These are phyloP conservation scores for Flaveria robusta DNA, from an alignment of 129 eudicot species.

Conservation along the genomic window DNA sequence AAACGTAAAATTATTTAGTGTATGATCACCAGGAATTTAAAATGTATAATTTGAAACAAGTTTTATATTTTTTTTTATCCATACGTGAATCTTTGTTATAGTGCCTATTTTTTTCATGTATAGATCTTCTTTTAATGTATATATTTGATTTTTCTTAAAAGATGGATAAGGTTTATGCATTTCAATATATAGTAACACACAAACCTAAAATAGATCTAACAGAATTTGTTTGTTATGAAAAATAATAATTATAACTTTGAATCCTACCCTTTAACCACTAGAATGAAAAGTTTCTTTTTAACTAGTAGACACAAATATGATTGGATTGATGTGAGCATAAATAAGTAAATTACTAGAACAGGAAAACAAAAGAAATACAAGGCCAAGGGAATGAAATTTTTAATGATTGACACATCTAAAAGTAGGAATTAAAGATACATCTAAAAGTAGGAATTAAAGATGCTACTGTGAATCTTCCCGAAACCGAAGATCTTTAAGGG, in stretches of 20 bases:
- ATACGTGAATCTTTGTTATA: conserved; percentile 3
- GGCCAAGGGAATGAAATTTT: conserved; percentile 15
- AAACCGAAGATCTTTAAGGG: conserved; percentile 15
- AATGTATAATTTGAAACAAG: too few relatives aligned
- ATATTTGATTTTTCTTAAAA: too few relatives aligned
- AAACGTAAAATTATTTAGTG: background rate
- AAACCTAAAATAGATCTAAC: too few relatives aligned
- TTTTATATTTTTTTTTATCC: background rate
- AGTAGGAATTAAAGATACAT: conserved; percentile 6
- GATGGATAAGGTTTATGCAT: too few relatives aligned
- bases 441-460: conserved; percentile 14
- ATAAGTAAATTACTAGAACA: background rate
- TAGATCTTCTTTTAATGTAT: too few relatives aligned
- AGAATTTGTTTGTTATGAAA: too few relatives aligned
- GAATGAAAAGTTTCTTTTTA: too few relatives aligned
- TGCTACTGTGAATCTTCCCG: background rate
- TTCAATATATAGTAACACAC: too few relatives aligned
- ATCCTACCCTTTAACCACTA: too few relatives aligned
- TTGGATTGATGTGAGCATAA: conserved; percentile 18
- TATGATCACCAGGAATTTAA: background rate
- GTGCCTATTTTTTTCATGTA: too few relatives aligned
- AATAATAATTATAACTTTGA: too few relatives aligned
- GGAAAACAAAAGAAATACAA: conserved; percentile 20
- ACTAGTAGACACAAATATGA: conserved; percentile 19
- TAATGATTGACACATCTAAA: conserved; percentile 31